Conservation (phyloP, 139 green algal species). For the Chlamydomonas sp. region DNA sequence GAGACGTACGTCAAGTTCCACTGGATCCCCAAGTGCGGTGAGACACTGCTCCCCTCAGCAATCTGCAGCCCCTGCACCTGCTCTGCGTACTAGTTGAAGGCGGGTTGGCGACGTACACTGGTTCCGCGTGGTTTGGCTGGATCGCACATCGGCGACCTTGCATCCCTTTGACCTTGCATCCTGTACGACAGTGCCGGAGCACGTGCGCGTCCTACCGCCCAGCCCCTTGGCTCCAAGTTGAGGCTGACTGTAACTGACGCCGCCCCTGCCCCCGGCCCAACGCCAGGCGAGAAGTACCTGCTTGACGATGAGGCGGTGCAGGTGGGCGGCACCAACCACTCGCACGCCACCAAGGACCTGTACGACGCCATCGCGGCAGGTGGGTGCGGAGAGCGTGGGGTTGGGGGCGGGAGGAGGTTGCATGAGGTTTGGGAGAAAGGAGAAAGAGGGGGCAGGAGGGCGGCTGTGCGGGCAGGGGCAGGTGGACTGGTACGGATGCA, state of each 20-base stretch:
- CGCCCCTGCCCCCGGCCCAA: not conserved
- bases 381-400: not conserved
- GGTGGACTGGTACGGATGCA: too few relatives aligned
- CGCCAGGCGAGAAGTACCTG: slow-evolving; percentile 74
- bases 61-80: too few relatives aligned
- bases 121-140: too few relatives aligned
- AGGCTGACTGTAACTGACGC: not conserved
- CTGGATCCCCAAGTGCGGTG: slow-evolving; percentile 91
- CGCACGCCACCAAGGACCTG: slow-evolving; percentile 95
- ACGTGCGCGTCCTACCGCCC: not conserved
- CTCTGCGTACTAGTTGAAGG: too few relatives aligned
- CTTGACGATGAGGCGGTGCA: slow-evolving; percentile 90
- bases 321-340: slow-evolving; percentile 95
- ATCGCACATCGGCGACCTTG: too few relatives aligned
- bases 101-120: too few relatives aligned
- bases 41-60: not conserved
- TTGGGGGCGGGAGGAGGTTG: too few relatives aligned
- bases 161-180: too few relatives aligned
- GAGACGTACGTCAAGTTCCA: slow-evolving; percentile 98
- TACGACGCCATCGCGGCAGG: slow-evolving; percentile 89
- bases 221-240: not conserved
- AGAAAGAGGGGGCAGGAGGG: too few relatives aligned
- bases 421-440: too few relatives aligned
- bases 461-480: too few relatives aligned
- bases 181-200: too few relatives aligned